Evolutionary conservation across 1,284 basidiomycete genomes (phyloP), one percentile per base, ranked within the genome.

Genomic region (Ganoderma meredithae): DNA sequence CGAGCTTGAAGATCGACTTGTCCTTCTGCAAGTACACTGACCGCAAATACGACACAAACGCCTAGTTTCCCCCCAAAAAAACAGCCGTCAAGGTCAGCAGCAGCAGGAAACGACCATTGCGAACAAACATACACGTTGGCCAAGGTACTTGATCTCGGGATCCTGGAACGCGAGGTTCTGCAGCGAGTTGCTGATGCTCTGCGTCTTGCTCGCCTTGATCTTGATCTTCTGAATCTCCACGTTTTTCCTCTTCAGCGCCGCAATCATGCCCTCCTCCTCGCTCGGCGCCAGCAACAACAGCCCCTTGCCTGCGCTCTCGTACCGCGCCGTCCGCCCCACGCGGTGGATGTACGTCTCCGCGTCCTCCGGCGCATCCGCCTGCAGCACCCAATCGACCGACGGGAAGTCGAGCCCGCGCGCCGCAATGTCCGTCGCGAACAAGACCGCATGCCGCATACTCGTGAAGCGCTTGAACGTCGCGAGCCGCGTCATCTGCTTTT

Each of bases 281-380:
- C 91, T 96, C 1, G 97, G 97, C 72, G 92, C 81, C 15, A 99
- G 81, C 65, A 99, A 85, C 70, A 98, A 81, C 63, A 99, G 80
- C 0, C 90, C 92, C 78, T 96, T 96, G 1, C 98, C 98, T 49
- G 93, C 91, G 71, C 92, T 92, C 76, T 97, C 91, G 78, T 99
- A 99, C 60, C 97, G 86, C 44, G 97, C 98, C 10, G 97, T 99
- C 63, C 97, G 86, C 1, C 97, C 97, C 1, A 99, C 97, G 31
- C 97, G 91, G 79, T 99, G 97, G 60, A 99, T 96, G 79, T 99
- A 99, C 13, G 96, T 98, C 69, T 98, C 97, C n/a, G 93, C 95
- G 77, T 99, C 97, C 81, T 99, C 97, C 0, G 97, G 97, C 31
- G 94, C 95, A 79, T 99, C 97, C n/a, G 97, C 84, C 79, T 99